Conservation (phyloP, 768 basidiomycete genomes). For the Leccinum disarticulatum region DNA sequence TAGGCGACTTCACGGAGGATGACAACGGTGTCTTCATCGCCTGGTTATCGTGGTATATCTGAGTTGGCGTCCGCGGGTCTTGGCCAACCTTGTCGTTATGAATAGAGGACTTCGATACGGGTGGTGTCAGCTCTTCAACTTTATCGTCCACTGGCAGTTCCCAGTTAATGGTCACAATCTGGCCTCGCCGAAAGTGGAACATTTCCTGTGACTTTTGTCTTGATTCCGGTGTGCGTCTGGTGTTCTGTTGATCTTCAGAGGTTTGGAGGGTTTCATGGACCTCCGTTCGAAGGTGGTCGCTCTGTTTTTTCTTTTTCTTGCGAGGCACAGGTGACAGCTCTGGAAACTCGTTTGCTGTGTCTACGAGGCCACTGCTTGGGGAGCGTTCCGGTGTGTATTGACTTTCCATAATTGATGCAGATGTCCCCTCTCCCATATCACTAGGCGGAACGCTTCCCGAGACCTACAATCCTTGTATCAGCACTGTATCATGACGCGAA, state of each 20-base stretch:
- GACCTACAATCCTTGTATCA: conserved; percentile 4
- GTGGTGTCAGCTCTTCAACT: too few species aligned
- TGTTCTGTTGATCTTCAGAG: neutral
- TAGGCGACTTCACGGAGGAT: neutral
- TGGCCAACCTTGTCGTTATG: neutral
- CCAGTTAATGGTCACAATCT: conserved; percentile 9
- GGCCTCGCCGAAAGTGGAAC: conserved; percentile 17
- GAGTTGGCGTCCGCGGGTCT: neutral
- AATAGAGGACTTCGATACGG: neutral
- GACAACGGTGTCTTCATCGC: conserved; percentile 4
- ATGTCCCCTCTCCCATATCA: neutral
- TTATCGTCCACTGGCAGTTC: neutral
- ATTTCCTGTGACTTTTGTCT: neutral
- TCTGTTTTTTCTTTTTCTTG: conserved; percentile 5
- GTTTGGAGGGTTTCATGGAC: neutral
- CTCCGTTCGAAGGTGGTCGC: neutral
- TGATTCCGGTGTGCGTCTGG: neutral
- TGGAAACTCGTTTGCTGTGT: neutral
- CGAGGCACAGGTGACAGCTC: neutral
- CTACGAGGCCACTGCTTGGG: too few species aligned
- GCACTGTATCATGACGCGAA: neutral
- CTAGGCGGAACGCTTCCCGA: neutral
- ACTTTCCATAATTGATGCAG: neutral
- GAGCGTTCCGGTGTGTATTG: neutral
- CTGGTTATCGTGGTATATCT: neutral